Base-by-base conservation (phyloP, 2,329 filamentous ascomycete genomes). In the Sphaerulina musiva region DNA sequence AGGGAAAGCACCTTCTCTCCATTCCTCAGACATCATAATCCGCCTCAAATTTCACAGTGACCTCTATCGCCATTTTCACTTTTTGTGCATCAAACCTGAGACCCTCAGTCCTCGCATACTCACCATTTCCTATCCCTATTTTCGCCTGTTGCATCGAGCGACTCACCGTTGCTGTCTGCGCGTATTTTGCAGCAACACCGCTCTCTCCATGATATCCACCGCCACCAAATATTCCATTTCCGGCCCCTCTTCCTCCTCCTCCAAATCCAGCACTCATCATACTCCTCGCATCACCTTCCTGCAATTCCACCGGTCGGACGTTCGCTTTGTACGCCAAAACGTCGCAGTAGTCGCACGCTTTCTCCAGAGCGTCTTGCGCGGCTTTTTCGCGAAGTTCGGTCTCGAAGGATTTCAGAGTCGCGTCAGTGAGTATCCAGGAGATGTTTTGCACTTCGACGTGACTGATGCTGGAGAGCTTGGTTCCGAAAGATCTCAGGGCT, bases 31-130 rank as follows among this genome's bases (percentile, higher is more conserved):
- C 11, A 38, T 40, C 48, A 36, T 46, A 44, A 48, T 61, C 57
- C 6, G 60, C 62, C 38, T 57, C 51, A 46, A 63, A 64, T 38
- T 60, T 62, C 34, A 63, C 43, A 2, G 55, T 60, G 2, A 64
- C 54, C 2, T 60, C 53, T 54, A 62, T 56, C 0, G 39, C 52
- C 62, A 64, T 62, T 38, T 52, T 53, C 36, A 64, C 53, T 41
- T 62, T 56, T 43, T 64, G 59, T 9, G 62, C 59, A 45, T 50
- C 53, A n/a, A 62, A 64, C 31, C 57, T 58, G 23, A 64, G 38
- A 17, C 58, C 59, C 31, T 56, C 53, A 4, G 48, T 39, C 17
- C 40, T 47, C 20, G 20, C 34, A 38, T 50, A 48, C 51, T 48
- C 47, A 17, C 45, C 39, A 34, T 42, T 34, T 23, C 17, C 32